phyloP scores from a whole-genome alignment of 495 filamentous ascomycete genomes.

The Podospora bellae-mahoneyi region DNA sequence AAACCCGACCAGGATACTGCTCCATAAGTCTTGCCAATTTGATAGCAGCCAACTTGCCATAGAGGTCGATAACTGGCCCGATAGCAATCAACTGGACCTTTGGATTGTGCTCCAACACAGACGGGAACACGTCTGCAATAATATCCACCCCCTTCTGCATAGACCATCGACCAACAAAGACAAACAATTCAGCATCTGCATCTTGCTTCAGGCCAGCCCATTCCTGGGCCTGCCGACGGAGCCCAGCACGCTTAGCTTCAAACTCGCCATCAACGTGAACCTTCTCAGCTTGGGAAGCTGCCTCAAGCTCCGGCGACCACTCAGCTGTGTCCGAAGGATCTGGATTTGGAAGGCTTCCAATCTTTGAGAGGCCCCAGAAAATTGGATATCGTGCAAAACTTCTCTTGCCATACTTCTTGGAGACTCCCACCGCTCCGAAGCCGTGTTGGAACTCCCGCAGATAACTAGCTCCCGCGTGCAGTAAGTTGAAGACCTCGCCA shows the following conservation, averaged over 20 bases:
- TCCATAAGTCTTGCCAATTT: slow-evolving; percentile 68
- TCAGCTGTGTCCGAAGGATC: slow-evolving; percentile 69
- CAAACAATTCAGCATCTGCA: slow-evolving; percentile 65
- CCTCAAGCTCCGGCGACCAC: slow-evolving; percentile 50
- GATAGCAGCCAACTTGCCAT: slow-evolving; percentile 67
- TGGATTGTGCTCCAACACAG: slow-evolving; percentile 57
- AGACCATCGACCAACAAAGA: slow-evolving; percentile 74
- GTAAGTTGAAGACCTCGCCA: slow-evolving; percentile 65
- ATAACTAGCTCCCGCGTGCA: slow-evolving; percentile 69
- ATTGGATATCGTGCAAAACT: slow-evolving; percentile 72
- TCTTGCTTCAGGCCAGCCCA: slow-evolving; percentile 66
- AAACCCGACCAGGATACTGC: slow-evolving; percentile 65
- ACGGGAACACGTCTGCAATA: slow-evolving; percentile 68
- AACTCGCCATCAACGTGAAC: slow-evolving; percentile 54
- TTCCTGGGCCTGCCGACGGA: slow-evolving; percentile 66
- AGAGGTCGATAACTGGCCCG: slow-evolving; percentile 69
- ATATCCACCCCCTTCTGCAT: slow-evolving; percentile 75
- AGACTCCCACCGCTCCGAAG: slow-evolving; percentile 71
- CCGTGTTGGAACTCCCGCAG: slow-evolving; percentile 70
- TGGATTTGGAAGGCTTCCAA: slow-evolving; percentile 68
- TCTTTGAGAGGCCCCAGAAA: slow-evolving; percentile 69
- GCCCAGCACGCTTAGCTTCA: slow-evolving; percentile 51
- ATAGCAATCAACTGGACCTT: slow-evolving; percentile 65
- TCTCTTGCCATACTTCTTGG: slow-evolving; percentile 69
- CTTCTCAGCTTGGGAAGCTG: slow-evolving; percentile 38